Evolutionary conservation across 2,329 filamentous ascomycete species (phyloP).

Genomic region (Gremmenia infestans): DNA sequence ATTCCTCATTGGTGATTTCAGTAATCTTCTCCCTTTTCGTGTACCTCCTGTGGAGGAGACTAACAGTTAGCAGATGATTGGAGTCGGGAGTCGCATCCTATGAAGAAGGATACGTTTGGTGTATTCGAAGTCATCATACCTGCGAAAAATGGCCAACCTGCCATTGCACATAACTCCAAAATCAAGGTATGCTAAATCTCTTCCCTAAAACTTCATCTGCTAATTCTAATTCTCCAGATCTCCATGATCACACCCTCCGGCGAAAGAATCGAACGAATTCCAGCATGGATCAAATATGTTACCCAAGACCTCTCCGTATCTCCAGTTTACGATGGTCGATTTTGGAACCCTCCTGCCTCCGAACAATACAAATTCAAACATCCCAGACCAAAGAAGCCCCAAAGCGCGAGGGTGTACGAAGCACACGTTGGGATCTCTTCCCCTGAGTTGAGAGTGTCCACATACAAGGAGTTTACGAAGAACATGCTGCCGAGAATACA

Average conservation of each 20-base stretch:
- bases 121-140: conserved; percentile 81
- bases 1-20: conserved; percentile 91
- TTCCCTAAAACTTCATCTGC: not conserved
- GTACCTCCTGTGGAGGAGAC: conserved; percentile 10
- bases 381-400: conserved; percentile 72
- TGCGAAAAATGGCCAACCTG: conserved; percentile 65
- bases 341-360: conserved; percentile 85
- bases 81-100: conserved; percentile 76
- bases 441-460: conserved; percentile 80
- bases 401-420: conserved; percentile 89
- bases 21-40: conserved; percentile 39
- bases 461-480: conserved; percentile 94
- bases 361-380: conserved; percentile 85
- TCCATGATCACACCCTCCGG: conserved; percentile 75
- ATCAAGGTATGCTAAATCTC: conserved; percentile 64
- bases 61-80: conserved; percentile 62
- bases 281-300: conserved; percentile 96
- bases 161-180: conserved; percentile 90
- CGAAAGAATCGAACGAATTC: conserved; percentile 79
- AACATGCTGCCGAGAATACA: conserved; percentile 91
- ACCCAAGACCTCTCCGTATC: conserved; percentile 89
- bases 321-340: conserved; percentile 87
- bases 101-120: conserved; percentile 81
- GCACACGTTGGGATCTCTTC: conserved; percentile 98
- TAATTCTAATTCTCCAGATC: conserved; percentile 50